A percentile compares a stretch with the other conserved stretches of the same genome.
Evolutionary conservation across 805 yeast genomes (phyloP).

Genomic region (Ogataea henricii): DNA sequence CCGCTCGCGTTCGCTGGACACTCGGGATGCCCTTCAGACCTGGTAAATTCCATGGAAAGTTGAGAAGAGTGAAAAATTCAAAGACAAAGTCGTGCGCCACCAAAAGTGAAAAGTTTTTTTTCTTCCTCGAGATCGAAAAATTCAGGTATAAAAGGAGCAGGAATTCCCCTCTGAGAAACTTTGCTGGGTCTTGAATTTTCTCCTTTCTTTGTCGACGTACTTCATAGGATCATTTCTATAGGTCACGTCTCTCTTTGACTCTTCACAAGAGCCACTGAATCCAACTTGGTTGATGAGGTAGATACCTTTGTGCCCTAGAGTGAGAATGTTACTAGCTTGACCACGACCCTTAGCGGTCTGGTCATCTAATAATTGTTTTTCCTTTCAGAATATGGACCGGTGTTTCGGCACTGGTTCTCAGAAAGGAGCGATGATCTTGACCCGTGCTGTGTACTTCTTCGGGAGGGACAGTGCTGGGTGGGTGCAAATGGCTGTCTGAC

Average conservation of each 20-base stretch:
- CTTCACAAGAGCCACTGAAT: conserved; percentile 98
- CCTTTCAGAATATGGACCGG: conserved; percentile 39
- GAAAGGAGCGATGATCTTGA: conserved; percentile 99
- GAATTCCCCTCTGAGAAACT: conserved; percentile 11
- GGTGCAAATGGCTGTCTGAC: conserved; percentile 99
- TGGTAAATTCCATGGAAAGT: too few relatives aligned
- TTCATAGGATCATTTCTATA: conserved; percentile 99
- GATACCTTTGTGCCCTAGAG: conserved; percentile 93
- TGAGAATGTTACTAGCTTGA: conserved; percentile 73
- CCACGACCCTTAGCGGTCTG: conserved; percentile 88
- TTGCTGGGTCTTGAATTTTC: conserved; percentile 36
- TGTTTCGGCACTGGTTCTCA: conserved; percentile 15
- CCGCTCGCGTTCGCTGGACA: too few relatives aligned
- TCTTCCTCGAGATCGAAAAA: not conserved
- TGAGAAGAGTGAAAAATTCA: too few relatives aligned
- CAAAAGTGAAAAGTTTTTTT: conserved; percentile 6
- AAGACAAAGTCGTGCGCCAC: conserved; percentile 1
- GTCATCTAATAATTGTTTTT: conserved; percentile 67
- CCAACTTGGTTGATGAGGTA: conserved; percentile 99
- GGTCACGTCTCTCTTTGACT: conserved; percentile 99
- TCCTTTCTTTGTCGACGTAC: conserved; percentile 91
- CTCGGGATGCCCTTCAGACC: too few relatives aligned
- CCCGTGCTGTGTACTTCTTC: conserved; percentile 86
- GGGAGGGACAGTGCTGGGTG: conserved; percentile 87
- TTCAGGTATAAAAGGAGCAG: conserved; percentile 28